phyloP scores from a whole-genome alignment of 495 filamentous ascomycete species.

The Tirmania nivea region DNA sequence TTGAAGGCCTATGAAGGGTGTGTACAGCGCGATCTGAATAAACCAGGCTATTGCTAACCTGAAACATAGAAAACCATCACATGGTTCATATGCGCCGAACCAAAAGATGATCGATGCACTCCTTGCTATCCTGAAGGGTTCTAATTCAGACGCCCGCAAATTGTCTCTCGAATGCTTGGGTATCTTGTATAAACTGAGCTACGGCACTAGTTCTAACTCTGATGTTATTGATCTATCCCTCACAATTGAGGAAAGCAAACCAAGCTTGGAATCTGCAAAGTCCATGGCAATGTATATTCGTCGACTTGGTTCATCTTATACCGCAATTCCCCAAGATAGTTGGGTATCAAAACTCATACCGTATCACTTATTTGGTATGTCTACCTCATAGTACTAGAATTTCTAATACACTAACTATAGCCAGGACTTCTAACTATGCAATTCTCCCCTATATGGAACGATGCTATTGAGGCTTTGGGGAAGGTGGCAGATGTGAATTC shows the following conservation, averaged over 20 bases:
- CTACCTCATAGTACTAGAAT: neutral
- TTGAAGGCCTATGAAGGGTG: too few species aligned
- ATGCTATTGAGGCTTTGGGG: constrained; percentile 50
- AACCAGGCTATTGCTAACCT: too few species aligned
- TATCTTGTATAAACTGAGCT: constrained; percentile 19
- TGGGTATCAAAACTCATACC: constrained; percentile 56
- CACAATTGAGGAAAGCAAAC: constrained; percentile 52
- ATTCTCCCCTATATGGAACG: constrained; percentile 66
- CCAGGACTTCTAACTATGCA: constrained; percentile 48
- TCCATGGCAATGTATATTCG: constrained; percentile 65
- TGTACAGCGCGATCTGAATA: too few species aligned
- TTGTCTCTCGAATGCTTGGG: constrained; percentile 48
- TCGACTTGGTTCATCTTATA: constrained; percentile 43
- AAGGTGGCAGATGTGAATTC: constrained; percentile 56
- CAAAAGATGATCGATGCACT: constrained; percentile 34
- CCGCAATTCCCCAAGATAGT: constrained; percentile 28
- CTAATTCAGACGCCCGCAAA: constrained; percentile 48
- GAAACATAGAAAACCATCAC: too few species aligned
- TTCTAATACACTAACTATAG: neutral
- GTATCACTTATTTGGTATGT: constrained; percentile 56
- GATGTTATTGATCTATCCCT: constrained; percentile 31
- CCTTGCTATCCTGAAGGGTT: constrained; percentile 45
- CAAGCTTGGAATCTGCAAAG: neutral
- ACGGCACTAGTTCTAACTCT: constrained; percentile 21
- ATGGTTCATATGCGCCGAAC: too few species aligned